Percentiles rank a stretch among this genome's conserved stretches.
phyloP scores from a whole-genome alignment of 805 yeast species.

The Saccharomyces kudriavzevii region DNA sequence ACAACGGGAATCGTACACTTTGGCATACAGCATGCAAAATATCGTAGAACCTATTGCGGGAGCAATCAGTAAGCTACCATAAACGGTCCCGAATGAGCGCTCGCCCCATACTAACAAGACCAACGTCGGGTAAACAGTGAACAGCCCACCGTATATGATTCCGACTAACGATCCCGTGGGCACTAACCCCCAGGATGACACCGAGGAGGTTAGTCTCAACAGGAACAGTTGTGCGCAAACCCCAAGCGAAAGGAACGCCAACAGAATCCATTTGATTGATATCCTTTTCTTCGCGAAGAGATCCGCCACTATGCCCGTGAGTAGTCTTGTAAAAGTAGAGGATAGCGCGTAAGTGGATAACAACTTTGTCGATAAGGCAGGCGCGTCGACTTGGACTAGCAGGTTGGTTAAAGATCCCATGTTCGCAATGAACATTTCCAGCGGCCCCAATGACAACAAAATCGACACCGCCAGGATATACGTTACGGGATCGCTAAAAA shows the following conservation, averaged over 20 bases:
- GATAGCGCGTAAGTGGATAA: constrained; percentile 57
- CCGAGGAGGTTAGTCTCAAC: constrained; percentile 14
- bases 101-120: constrained; percentile 82
- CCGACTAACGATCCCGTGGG: constrained; percentile 51
- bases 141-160: constrained; percentile 68
- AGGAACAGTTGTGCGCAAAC: constrained; percentile 31
- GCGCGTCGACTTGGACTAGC: constrained; percentile 6
- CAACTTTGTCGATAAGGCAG: constrained; percentile 29
- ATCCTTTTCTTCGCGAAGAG: constrained; percentile 31
- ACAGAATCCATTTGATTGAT: constrained; percentile 29
- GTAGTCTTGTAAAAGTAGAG: constrained; percentile 63
- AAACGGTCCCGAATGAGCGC: constrained; percentile 80
- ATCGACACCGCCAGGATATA: constrained; percentile 58
- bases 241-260: constrained; percentile 30
- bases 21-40: constrained; percentile 65
- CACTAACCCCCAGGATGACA: constrained; percentile 15
- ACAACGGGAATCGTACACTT: constrained; percentile 42
- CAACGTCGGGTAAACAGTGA: constrained; percentile 79
- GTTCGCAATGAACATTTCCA: constrained; percentile 78
- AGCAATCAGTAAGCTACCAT: constrained; percentile 84
- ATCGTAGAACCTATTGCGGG: constrained; percentile 75
- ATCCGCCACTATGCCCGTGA: constrained; percentile 65
- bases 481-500: constrained; percentile 48
- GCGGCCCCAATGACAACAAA: constrained; percentile 67
- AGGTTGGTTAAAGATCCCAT: constrained; percentile 63